Evolutionary conservation across 352 stramenopile genomes (phyloP).

Genomic region (Globisporangium cystogenes): DNA sequence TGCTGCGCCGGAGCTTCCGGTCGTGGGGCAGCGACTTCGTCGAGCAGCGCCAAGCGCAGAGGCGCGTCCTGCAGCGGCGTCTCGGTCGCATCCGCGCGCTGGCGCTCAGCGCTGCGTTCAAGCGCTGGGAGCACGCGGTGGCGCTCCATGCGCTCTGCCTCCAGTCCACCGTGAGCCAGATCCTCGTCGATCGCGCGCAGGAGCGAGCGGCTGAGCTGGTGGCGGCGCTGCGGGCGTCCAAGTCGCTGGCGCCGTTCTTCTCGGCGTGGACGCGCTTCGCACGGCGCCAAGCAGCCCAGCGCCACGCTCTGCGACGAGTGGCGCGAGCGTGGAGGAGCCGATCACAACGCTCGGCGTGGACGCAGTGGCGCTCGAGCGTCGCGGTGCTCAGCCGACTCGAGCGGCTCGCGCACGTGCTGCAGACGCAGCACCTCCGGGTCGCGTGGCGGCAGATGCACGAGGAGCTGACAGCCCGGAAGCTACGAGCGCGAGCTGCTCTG

Average conservation of each 20-base stretch:
- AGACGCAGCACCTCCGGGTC: background rate
- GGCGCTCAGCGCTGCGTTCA: background rate
- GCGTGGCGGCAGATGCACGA: slow-evolving; percentile 1
- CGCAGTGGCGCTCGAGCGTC: background rate
- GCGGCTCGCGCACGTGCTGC: background rate
- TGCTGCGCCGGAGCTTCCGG: background rate
- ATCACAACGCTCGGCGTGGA: background rate
- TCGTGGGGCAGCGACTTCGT: background rate
- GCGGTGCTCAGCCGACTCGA: background rate
- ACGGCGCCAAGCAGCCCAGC: background rate
- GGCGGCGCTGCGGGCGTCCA: background rate
- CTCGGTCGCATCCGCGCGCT: background rate
- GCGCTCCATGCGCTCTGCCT: slow-evolving; percentile 2
- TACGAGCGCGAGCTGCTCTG: background rate
- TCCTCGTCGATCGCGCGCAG: slow-evolving; percentile 7
- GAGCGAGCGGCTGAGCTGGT: slow-evolving; percentile 3
- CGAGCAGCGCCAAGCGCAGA: background rate
- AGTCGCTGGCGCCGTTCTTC: background rate
- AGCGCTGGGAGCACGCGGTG: slow-evolving; percentile 5
- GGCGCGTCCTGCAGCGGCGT: background rate
- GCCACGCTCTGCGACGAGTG: background rate
- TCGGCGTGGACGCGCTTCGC: background rate
- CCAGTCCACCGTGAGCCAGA: slow-evolving; percentile 6
- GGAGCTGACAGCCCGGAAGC: background rate
- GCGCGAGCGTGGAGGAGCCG: background rate